Percentiles rank a stretch among this genome's conserved stretches.
Conservation (phyloP, 345 rosid species). For the Acer campestre region DNA sequence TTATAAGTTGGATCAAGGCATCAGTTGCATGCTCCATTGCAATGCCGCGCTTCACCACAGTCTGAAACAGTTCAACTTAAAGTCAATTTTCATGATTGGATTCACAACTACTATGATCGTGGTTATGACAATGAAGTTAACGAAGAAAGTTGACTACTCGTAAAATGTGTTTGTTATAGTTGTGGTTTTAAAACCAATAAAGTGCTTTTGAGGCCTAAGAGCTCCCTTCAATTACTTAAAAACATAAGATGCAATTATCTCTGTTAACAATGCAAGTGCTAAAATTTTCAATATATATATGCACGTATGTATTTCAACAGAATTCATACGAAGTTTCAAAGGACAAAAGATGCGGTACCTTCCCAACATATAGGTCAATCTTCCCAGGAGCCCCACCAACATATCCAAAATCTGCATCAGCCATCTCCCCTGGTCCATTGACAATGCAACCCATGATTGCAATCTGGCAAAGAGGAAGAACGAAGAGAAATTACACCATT, state of each 20-base stretch:
- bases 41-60: constrained; percentile 93
- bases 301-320: no score
- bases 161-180: neutral
- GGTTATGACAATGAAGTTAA: neutral
- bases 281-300: no score
- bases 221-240: no score
- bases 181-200: no score
- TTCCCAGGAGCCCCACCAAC: constrained; percentile 98
- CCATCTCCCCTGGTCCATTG: constrained; percentile 99
- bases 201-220: neutral
- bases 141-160: neutral
- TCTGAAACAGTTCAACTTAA: constrained; percentile 45
- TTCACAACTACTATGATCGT: neutral
- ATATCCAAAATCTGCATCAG: constrained; percentile 97
- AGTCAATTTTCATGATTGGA: neutral
- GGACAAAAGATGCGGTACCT: constrained; percentile 49
- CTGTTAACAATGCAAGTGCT: no score
- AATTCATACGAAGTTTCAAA: neutral
- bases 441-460: constrained; percentile 99
- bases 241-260: no score
- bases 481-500: neutral
- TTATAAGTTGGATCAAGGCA: constrained; percentile 87
- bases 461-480: constrained; percentile 43
- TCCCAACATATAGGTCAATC: constrained; percentile 95
- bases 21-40: constrained; percentile 85